These are phyloP conservation scores for Eutypella sp. DNA, from an alignment of 2,329 filamentous ascomycete genomes.

Conservation along the genomic window DNA sequence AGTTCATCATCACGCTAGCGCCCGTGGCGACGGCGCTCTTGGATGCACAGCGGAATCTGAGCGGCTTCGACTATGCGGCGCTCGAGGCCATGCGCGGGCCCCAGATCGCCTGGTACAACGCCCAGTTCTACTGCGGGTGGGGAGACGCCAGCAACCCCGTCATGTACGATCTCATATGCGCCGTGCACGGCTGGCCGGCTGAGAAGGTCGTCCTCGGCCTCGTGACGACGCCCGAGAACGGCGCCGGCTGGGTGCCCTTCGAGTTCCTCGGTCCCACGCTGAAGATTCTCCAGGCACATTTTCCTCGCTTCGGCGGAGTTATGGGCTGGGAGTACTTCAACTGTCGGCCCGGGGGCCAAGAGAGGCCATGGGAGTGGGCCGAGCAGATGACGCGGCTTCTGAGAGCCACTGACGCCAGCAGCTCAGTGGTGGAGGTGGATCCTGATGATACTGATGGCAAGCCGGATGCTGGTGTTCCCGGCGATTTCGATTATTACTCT, in stretches of 20 bases:
- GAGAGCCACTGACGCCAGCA: slow-evolving; percentile 8
- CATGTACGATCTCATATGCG: slow-evolving; percentile 42
- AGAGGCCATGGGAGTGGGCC: slow-evolving; percentile 69
- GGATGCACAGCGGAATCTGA: slow-evolving; percentile 57
- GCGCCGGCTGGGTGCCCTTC: slow-evolving; percentile 59
- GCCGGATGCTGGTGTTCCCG: slow-evolving; percentile 9
- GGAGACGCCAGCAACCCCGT: slow-evolving; percentile 53
- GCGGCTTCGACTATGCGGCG: slow-evolving; percentile 69
- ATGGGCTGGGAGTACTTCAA: slow-evolving; percentile 91
- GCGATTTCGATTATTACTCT: slow-evolving; percentile 23
- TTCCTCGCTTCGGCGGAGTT: slow-evolving; percentile 67
- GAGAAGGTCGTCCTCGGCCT: slow-evolving; percentile 69
- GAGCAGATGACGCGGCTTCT: slow-evolving; percentile 50
- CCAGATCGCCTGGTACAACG: slow-evolving; percentile 74
- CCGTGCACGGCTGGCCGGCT: slow-evolving; percentile 57
- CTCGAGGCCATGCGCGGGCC: slow-evolving; percentile 59
- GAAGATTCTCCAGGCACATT: slow-evolving; percentile 49
- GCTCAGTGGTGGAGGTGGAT: slow-evolving; percentile 10
- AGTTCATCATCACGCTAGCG: slow-evolving; percentile 71
- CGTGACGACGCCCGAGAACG: slow-evolving; percentile 69
- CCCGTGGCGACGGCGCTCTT: slow-evolving; percentile 72
- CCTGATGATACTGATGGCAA: slow-evolving; percentile 14
- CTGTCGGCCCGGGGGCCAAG: slow-evolving; percentile 52
- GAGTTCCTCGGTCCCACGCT: slow-evolving; percentile 53
- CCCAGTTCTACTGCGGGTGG: slow-evolving; percentile 84